Conservation (phyloP, 768 basidiomycete species). For the Rhizopogon roseolus region DNA sequence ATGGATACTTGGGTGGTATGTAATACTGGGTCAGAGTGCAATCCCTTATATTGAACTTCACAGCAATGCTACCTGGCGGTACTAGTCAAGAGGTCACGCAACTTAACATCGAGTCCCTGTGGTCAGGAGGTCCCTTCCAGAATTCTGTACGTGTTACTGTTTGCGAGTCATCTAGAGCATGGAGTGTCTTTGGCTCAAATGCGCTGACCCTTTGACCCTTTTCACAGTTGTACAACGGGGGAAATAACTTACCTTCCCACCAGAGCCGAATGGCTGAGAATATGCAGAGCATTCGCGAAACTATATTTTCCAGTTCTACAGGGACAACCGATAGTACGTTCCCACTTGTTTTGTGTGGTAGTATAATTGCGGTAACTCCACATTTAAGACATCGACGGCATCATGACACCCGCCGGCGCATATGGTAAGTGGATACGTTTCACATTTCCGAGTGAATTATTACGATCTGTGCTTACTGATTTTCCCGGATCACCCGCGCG, state of each 20-base stretch:
- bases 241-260: slow-evolving; percentile 51
- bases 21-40: background rate
- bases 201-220: background rate
- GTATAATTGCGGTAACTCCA: background rate
- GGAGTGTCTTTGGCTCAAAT: background rate
- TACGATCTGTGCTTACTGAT: background rate
- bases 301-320: slow-evolving; percentile 52
- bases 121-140: slow-evolving; percentile 71
- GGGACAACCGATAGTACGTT: slow-evolving; percentile 54
- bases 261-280: slow-evolving; percentile 37
- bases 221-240: slow-evolving; percentile 61
- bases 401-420: slow-evolving; percentile 50
- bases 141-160: slow-evolving; percentile 42
- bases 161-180: background rate
- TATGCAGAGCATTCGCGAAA: slow-evolving; percentile 49
- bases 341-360: background rate
- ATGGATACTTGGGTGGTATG: slow-evolving; percentile 65
- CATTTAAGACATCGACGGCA: slow-evolving; percentile 44
- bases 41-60: background rate
- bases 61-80: slow-evolving; percentile 66
- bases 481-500: background rate
- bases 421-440: slow-evolving; percentile 41
- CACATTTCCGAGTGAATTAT: background rate
- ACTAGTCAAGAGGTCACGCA: slow-evolving; percentile 55
- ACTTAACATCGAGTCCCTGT: slow-evolving; percentile 72